Evolutionary conservation across 2,329 filamentous ascomycete species (phyloP), one percentile per base, ranked within the genome.

Genomic region (Neobulgaria alba): DNA sequence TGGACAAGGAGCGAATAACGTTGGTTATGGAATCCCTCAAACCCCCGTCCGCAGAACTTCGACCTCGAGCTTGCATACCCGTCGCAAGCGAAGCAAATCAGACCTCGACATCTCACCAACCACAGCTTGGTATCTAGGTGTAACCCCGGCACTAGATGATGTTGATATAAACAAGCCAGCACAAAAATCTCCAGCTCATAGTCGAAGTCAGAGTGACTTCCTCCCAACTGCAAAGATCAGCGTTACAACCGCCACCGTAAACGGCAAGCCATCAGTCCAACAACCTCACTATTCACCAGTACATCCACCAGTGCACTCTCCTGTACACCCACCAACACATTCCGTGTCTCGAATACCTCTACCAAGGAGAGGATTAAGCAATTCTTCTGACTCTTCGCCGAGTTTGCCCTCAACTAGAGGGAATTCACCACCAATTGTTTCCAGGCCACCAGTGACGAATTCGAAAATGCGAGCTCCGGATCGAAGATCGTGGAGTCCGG

Each of bases 41-140:
- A 55, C 65, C 36, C 65, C 71, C 37, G 67, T 69, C 45, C 68
- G 81, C 48, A 72, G 81, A 60, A 80, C 79, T 16, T 85, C 83
- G 32, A 85, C 89, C 55, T 80, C 83, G n/a, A 78, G 72, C 57
- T 62, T 83, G 49, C 69, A 72, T 47, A 72, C 70, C 50, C 47
- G 58, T 34, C 70, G 73, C 48, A 68, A 70, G 40, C 67, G 74
- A 50, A 77, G 69, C 51, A 64, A 71, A 43, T 79, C 76, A 33
- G 68, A 78, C 50, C 63, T 68, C 29, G 71, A 75, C 47, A 38
- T 66, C 42, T 74, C 81, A 47, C 75, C 78, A 10, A 63, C 73
- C 10, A 79, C 75, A 31, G 77, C 77, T 42, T 83, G 78, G 76
- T 82, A 82, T 60, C 68, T 53, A 16, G 67, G 66, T 30, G 61